Percentiles rank a stretch among this genome's conserved stretches.
These are phyloP conservation scores for Cryptosporidium tyzzeri DNA, from an alignment of 169 alveolate genomes.

Conservation along the genomic window DNA sequence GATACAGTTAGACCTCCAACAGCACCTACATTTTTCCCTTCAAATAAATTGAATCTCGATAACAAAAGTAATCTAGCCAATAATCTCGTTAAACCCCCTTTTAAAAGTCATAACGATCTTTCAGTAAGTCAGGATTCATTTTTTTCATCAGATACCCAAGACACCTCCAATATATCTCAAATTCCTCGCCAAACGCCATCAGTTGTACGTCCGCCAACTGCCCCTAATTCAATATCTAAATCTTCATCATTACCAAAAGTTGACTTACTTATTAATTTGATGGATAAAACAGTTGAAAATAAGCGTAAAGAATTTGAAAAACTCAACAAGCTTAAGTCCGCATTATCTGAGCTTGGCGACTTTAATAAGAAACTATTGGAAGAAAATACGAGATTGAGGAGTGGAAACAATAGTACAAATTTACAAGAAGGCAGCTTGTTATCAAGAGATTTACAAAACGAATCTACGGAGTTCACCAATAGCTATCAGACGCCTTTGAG, in stretches of 20 bases:
- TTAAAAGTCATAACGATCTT: neutral
- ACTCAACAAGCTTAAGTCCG: constrained; percentile 33
- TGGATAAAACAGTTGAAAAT: constrained; percentile 67
- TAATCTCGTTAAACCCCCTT: neutral
- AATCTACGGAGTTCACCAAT: constrained; percentile 5
- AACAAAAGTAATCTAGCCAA: neutral
- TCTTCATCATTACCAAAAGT: constrained; percentile 46
- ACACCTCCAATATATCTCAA: neutral
- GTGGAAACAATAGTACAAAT: constrained; percentile 40
- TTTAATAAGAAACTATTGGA: constrained; percentile 59
- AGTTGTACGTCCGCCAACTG: constrained; percentile 63
- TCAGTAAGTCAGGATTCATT: neutral
- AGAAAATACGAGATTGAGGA: constrained; percentile 58
- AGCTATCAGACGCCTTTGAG: constrained; percentile 19
- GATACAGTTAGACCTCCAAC: constrained; percentile 65
- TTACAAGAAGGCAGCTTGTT: neutral
- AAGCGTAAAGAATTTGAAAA: constrained; percentile 58
- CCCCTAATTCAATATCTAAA: constrained; percentile 45
- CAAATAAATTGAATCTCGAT: neutral
- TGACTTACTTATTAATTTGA: constrained; percentile 59
- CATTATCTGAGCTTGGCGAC: constrained; percentile 68
- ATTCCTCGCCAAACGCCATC: neutral
- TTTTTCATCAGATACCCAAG: neutral
- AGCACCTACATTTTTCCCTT: constrained; percentile 49
- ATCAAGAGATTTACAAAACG: neutral